Percentiles rank a stretch among this genome's conserved stretches.
Conservation (phyloP, 805 yeast genomes). For the Wickerhamiella australiensis region DNA sequence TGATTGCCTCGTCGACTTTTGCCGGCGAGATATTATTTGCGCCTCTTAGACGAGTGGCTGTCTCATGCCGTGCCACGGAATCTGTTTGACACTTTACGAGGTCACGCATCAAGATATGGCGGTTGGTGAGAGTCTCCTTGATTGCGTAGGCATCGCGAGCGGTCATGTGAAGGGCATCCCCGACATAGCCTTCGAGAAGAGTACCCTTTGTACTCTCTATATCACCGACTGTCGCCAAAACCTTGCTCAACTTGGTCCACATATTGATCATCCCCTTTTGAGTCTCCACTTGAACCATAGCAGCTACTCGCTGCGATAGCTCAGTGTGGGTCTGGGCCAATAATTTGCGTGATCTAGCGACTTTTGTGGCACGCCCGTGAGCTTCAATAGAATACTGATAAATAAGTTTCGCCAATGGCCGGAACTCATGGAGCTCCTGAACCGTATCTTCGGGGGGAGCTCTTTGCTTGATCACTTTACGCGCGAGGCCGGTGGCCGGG, state of each 20-base stretch:
- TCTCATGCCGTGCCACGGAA: constrained; percentile 55
- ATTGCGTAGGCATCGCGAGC: constrained; percentile 70
- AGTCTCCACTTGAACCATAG: constrained; percentile 15
- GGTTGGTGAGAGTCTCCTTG: constrained; percentile 84
- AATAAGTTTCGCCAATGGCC: constrained; percentile 74
- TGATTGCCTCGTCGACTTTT: constrained; percentile 81
- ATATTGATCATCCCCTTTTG: constrained; percentile 52
- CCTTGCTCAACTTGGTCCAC: constrained; percentile 69
- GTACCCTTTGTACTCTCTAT: constrained; percentile 59
- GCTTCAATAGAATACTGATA: constrained; percentile 46
- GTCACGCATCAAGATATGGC: constrained; percentile 89
- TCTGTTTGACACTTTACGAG: constrained; percentile 63
- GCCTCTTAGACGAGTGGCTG: constrained; percentile 57
- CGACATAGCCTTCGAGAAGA: constrained; percentile 58
- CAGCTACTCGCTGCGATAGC: constrained; percentile 32
- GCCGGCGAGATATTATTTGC: constrained; percentile 69
- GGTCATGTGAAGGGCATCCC: constrained; percentile 57
- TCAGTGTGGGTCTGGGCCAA: constrained; percentile 48
- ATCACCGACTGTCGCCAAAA: constrained; percentile 61
- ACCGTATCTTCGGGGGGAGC: constrained; percentile 86
- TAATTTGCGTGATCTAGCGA: constrained; percentile 34
- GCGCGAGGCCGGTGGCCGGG: constrained; percentile 72
- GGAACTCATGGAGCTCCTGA: constrained; percentile 63
- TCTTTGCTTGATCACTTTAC: constrained; percentile 84
- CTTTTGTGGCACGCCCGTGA: constrained; percentile 44